A percentile compares a stretch with the other conserved stretches of the same genome.
These are phyloP conservation scores for Cladosporium sphaerospermum DNA, from an alignment of 2,329 filamentous ascomycete species.

Conservation along the genomic window DNA sequence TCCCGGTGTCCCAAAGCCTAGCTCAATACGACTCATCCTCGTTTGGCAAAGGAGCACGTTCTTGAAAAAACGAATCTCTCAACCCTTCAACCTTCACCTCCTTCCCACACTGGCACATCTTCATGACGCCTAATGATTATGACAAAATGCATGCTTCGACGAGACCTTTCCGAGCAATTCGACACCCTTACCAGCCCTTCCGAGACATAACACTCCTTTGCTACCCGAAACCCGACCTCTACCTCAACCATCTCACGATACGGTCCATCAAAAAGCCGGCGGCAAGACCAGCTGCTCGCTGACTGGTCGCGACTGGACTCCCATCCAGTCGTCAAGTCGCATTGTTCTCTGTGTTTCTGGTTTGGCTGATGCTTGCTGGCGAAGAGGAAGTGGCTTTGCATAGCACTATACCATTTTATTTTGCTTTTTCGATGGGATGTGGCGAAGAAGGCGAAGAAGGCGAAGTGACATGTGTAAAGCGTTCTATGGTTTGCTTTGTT, in stretches of 20 bases:
- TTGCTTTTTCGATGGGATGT: constrained; percentile 10
- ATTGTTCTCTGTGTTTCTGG: constrained; percentile 9
- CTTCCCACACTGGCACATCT: constrained; percentile 15
- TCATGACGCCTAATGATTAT: constrained; percentile 24
- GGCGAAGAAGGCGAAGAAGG: not conserved
- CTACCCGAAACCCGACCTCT: not conserved
- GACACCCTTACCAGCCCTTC: constrained; percentile 15
- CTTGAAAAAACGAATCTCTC: not conserved
- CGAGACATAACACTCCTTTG: constrained; percentile 9
- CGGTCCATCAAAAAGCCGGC: not conserved
- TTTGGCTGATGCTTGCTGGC: constrained; percentile 4
- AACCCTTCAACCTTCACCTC: not conserved
- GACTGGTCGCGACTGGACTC: not conserved
- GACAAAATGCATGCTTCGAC: constrained; percentile 23
- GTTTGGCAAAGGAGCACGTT: not conserved
- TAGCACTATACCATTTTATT: constrained; percentile 19
- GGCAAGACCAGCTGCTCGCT: not conserved
- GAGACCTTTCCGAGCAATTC: constrained; percentile 16
- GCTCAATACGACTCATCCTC: constrained; percentile 4
- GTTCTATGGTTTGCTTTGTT: not conserved
- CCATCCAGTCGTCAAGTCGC: not conserved
- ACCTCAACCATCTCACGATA: constrained; percentile 8
- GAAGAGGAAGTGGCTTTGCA: constrained; percentile 12
- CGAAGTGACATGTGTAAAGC: constrained; percentile 10
- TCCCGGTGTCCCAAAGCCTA: not conserved